A percentile compares a stretch with the other conserved stretches of the same genome.
These are phyloP conservation scores for Coemansia sp. DNA, from an alignment of 192 early-diverging fungal species.

Conservation along the genomic window DNA sequence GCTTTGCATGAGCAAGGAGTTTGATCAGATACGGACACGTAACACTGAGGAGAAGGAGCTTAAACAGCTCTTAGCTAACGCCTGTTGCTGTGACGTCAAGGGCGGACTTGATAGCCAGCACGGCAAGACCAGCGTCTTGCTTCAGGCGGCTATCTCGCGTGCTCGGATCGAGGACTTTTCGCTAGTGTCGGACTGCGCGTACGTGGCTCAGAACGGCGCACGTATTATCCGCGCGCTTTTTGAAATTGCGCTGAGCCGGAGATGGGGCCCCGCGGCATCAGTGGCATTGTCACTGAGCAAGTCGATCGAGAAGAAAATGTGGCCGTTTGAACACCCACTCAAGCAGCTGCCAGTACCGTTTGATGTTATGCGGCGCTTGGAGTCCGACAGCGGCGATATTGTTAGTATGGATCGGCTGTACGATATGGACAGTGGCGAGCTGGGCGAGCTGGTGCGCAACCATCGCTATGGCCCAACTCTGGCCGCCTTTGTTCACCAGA, in stretches of 20 bases:
- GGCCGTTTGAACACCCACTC: conserved; percentile 89
- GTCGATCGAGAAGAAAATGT: conserved; percentile 86
- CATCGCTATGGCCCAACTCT: conserved; percentile 77
- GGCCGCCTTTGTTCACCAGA: conserved; percentile 74
- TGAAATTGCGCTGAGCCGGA: conserved; percentile 89
- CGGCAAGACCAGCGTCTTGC: conserved; percentile 93
- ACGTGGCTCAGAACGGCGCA: conserved; percentile 92
- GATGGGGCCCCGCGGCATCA: conserved; percentile 82
- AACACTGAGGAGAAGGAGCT: conserved; percentile 88
- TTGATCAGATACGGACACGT: conserved; percentile 91
- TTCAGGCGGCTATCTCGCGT: conserved; percentile 86
- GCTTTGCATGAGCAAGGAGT: conserved; percentile 90
- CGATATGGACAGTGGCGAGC: conserved; percentile 82
- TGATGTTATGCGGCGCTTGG: conserved; percentile 74
- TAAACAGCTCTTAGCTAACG: conserved; percentile 62
- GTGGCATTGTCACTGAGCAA: conserved; percentile 85
- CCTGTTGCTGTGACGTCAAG: conserved; percentile 87
- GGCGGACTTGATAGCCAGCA: conserved; percentile 79
- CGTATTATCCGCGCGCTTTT: conserved; percentile 95
- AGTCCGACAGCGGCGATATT: conserved; percentile 18
- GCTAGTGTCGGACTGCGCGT: conserved; percentile 89
- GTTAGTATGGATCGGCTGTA: conserved; percentile 70
- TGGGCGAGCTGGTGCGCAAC: conserved; percentile 86
- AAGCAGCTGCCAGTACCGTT: conserved; percentile 75
- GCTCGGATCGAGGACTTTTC: conserved; percentile 89